Conservation (phyloP, 1,139 yeast species). For the Yamadazyma jaroonii region DNA sequence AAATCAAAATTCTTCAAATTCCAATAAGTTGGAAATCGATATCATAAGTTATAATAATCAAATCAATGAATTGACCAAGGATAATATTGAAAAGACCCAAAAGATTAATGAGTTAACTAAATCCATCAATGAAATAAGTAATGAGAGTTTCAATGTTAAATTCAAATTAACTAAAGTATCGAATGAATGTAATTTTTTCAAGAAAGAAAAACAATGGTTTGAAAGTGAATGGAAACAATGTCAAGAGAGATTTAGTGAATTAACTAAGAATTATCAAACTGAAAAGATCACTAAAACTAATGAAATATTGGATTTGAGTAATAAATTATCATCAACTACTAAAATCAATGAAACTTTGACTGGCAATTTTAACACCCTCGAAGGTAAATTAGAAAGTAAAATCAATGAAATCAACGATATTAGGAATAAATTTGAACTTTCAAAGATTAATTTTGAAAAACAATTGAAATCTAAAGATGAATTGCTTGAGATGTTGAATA, state of each 20-base stretch:
- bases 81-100: conserved; percentile 47
- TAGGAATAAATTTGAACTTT: conserved; percentile 25
- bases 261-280: conserved; percentile 38
- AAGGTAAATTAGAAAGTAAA: conserved; percentile 43
- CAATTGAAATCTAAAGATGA: conserved; percentile 69
- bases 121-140: conserved; percentile 34
- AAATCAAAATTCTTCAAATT: conserved; percentile 7
- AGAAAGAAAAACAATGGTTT: conserved; percentile 46
- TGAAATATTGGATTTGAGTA: conserved; percentile 25
- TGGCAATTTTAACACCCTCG: conserved; percentile 16
- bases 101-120: conserved; percentile 35
- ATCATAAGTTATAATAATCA: conserved; percentile 49
- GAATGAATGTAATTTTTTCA: conserved; percentile 33
- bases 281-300: conserved; percentile 31
- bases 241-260: conserved; percentile 37
- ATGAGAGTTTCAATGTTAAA: conserved; percentile 40
- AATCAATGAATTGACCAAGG: conserved; percentile 45
- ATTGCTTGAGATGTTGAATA: conserved; percentile 55
- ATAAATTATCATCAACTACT: conserved; percentile 25
- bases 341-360: conserved; percentile 18
- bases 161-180: conserved; percentile 39
- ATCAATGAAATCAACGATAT: conserved; percentile 33
- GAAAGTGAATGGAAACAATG: conserved; percentile 43
- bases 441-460: conserved; percentile 53
- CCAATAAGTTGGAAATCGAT: conserved; percentile 32